Evolutionary conservation across 768 basidiomycete species (phyloP).

Genomic region (Tricholoma matsutake): DNA sequence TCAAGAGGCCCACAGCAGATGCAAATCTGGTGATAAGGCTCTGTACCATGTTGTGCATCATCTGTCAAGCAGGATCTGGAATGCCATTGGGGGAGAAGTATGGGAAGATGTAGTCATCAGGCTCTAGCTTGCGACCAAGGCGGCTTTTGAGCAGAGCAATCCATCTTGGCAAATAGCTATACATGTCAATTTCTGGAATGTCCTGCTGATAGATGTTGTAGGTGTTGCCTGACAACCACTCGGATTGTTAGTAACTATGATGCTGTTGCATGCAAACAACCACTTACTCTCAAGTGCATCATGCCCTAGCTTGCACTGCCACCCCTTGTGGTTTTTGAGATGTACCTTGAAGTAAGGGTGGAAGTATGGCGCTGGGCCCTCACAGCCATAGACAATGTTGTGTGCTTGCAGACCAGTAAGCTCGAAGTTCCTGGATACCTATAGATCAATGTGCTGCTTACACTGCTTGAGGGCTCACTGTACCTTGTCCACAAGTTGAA

Average conservation of each 20-base stretch:
- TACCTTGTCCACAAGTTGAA: slow-evolving; percentile 15
- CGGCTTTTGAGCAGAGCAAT: slow-evolving; percentile 15
- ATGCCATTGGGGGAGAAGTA: slow-evolving; percentile 21
- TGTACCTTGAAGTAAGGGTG: slow-evolving; percentile 15
- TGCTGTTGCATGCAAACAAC: too few relatives aligned
- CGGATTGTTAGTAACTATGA: neutral
- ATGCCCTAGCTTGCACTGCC: neutral
- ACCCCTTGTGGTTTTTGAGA: neutral
- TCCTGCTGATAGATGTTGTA: neutral
- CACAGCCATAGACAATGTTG: neutral
- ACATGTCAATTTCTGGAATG: neutral
- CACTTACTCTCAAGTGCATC: neutral
- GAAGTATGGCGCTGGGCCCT: slow-evolving; percentile 17
- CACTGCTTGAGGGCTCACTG: neutral
- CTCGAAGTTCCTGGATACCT: slow-evolving; percentile 7
- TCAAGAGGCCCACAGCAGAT: slow-evolving; percentile 14
- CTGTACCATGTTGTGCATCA: slow-evolving; percentile 14
- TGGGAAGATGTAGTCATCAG: slow-evolving; percentile 33
- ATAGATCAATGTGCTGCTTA: neutral
- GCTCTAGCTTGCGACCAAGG: slow-evolving; percentile 14
- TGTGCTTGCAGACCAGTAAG: slow-evolving; percentile 10
- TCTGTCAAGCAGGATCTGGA: neutral
- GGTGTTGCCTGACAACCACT: neutral
- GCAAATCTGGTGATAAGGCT: slow-evolving; percentile 24
- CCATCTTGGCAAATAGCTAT: neutral